Evolutionary conservation across 345 rosid genomes (phyloP), one percentile per base, ranked within the genome.

Genomic region (Salix purpurea): DNA sequence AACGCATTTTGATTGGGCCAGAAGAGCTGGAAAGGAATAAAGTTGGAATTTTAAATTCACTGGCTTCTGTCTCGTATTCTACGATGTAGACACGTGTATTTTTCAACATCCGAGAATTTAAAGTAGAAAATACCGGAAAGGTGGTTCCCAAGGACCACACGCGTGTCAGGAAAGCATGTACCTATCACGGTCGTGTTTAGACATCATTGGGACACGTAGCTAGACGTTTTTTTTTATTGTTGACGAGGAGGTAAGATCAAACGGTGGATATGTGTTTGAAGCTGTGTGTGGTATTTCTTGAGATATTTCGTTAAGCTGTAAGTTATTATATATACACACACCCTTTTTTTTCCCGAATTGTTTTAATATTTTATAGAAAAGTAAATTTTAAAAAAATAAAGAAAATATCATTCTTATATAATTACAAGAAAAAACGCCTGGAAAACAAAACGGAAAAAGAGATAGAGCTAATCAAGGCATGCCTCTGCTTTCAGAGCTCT

Each of bases 151-250:
- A 39, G 85, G 85, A 79, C 88, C 83, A 81, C 84, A 84, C 70
- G 84, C 88, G 88, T 89, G 90, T 84, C 87, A 86, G 86, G 74
- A 80, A 88, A 85, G 86, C 76, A 78, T 82, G 77, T n/a, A 46
- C 50, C 7, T 15, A 2, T 8, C 6, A 34, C 54, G 72, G 24
- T 8, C 78, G 77, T 88, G 92, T 78, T 56, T 1, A 10, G 3
- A 23, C 42, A 2, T 74, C 1, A 89, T 78, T 83, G 82, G 95
- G 24, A 81, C 90, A 88, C 88, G 85, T 84, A 69, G 30, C 21
- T 64, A 82, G 83, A 85, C 88, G 95, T 87, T 91, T 78, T 76
- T 30, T 4, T 67, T 34, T 26, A 61, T 76, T 58, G 30, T 62
- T 58, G 44, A n/a, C 3, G 4, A 11, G 18, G 10, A 40, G 66